Evolutionary conservation across 2,329 filamentous ascomycete genomes (phyloP), one percentile per base, ranked within the genome.

Genomic region (Westerdykella ornata): DNA sequence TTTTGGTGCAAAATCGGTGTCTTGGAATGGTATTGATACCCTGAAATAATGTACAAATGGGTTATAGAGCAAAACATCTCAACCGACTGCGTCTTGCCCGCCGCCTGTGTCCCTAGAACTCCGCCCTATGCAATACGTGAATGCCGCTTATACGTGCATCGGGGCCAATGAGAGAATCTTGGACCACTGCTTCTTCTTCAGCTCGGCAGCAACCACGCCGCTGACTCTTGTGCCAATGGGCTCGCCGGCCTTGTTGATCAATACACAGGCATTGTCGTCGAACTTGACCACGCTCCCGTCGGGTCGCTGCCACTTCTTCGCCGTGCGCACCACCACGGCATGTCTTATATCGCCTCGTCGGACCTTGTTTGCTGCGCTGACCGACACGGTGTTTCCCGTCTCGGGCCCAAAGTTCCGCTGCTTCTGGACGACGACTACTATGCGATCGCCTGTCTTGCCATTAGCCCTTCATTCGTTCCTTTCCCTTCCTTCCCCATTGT

Each of bases 111-210:
- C 14, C 26, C 36, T 38, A 18, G 13, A 31, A 16, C 37, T 33
- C 30, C 30, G 30, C 16, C n/a, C 30, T 17, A 33, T 17, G 30
- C 16, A 26, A 15, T 37, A 11, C 9, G 12, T 22, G 17, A 13
- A 20, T 13, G 13, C 5, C 14, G n/a, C 37, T 44, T 77, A 85
- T 65, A 85, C 70, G 68, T 86, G 80, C 78, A 85, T 81, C 35
- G 92, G 90, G 41, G 92, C 92, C 76, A 98, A 79, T 55, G 87
- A 94, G 63, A 98, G 70, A 59, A 98, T 97, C 79, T 97, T 98
- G 59, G 88, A 94, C 92, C 92, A 98, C 72, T 94, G 84, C 76
- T 86, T 92, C 64, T 86, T 80, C 65, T 86, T 82, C 67, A 98
- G 70, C 73, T 98, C 92, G 20, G 82, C 77, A 44, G 88, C 92